A percentile compares a stretch with the other conserved stretches of the same genome.
These are phyloP conservation scores for Pugionium dolabratum DNA, from an alignment of 345 rosid species.

Conservation along the genomic window DNA sequence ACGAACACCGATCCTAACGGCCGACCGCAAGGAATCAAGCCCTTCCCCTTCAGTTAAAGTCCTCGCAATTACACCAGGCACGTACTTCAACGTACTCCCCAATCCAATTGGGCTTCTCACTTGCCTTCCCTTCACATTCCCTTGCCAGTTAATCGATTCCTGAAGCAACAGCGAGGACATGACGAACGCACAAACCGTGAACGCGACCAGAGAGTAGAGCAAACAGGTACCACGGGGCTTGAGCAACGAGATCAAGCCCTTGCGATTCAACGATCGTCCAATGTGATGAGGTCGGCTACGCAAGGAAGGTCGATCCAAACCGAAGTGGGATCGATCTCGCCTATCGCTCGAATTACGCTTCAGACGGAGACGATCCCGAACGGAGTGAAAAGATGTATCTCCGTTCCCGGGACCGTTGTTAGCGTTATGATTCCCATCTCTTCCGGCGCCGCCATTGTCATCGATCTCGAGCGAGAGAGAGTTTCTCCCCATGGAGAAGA, in stretches of 20 bases:
- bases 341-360: slow-evolving; percentile 52
- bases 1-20: slow-evolving; percentile 70
- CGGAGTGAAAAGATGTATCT: slow-evolving; percentile 46
- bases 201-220: slow-evolving; percentile 56
- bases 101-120: slow-evolving; percentile 50
- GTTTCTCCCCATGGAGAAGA: slow-evolving; percentile 52
- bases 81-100: slow-evolving; percentile 66
- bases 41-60: slow-evolving; percentile 48
- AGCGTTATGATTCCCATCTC: slow-evolving; percentile 36
- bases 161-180: slow-evolving; percentile 76
- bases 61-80: slow-evolving; percentile 46
- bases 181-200: slow-evolving; percentile 68
- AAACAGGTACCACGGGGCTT: slow-evolving; percentile 65
- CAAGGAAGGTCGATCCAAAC: slow-evolving; percentile 48
- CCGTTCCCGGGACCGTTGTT: slow-evolving; percentile 25
- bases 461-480: slow-evolving; percentile 48
- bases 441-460: slow-evolving; percentile 42
- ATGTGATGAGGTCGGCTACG: slow-evolving; percentile 47
- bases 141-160: slow-evolving; percentile 72
- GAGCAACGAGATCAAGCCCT: slow-evolving; percentile 51
- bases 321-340: slow-evolving; percentile 46
- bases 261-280: slow-evolving; percentile 52
- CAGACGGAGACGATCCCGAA: slow-evolving; percentile 68
- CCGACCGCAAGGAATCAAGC: slow-evolving; percentile 53
- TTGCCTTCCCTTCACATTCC: slow-evolving; percentile 46